phyloP scores from a whole-genome alignment of 148 eudicot genomes.

The Fagopyrum homotropicum region DNA sequence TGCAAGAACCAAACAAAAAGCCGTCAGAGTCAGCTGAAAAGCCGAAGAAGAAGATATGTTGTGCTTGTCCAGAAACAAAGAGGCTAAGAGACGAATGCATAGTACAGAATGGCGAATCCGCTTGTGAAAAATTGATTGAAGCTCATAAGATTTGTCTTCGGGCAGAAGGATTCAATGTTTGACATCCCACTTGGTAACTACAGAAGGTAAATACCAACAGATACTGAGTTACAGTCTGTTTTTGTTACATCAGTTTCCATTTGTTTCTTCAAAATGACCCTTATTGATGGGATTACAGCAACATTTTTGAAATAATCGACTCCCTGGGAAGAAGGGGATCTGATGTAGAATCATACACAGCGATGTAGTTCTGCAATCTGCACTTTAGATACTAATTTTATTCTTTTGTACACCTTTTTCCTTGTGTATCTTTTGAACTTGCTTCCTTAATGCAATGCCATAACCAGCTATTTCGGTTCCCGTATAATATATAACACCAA shows the following conservation, averaged over 20 bases:
- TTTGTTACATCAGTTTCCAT: background rate
- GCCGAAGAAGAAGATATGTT: slow-evolving; percentile 93
- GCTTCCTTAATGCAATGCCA: too few relatives aligned
- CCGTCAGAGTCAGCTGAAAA: slow-evolving; percentile 38
- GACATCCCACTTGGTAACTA: background rate
- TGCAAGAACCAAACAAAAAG: background rate
- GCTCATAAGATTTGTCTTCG: slow-evolving; percentile 85
- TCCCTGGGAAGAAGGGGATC: background rate
- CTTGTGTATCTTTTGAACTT: too few relatives aligned
- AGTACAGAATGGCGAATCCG: slow-evolving; percentile 78
- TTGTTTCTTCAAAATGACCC: background rate
- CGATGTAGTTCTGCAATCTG: background rate
- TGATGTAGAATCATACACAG: background rate
- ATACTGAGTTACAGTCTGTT: background rate
- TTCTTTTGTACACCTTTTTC: too few relatives aligned
- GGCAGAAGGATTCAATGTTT: slow-evolving; percentile 83
- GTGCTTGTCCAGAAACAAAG: slow-evolving; percentile 93
- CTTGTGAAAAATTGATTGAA: slow-evolving; percentile 82
- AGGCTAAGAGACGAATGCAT: slow-evolving; percentile 82
- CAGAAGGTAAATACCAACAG: background rate
- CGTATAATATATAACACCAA: too few relatives aligned
- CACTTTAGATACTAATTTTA: background rate
- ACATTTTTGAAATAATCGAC: background rate
- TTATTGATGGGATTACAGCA: background rate
- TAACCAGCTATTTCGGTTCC: too few relatives aligned